phyloP scores from a whole-genome alignment of 2,329 filamentous ascomycete species.

The Rhynchosporium graminicola region DNA sequence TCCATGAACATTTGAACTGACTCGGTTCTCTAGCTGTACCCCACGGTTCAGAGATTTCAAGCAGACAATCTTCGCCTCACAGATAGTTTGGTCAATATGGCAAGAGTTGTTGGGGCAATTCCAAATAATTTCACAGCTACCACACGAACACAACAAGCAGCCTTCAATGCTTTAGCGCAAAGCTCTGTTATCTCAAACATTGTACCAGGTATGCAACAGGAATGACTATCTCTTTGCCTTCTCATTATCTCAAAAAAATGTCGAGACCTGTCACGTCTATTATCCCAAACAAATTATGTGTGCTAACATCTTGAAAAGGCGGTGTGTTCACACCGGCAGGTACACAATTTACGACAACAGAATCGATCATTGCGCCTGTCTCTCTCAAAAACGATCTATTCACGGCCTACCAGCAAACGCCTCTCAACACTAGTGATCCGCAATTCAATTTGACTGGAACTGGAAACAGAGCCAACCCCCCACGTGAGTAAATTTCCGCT shows the following conservation, averaged over 20 bases:
- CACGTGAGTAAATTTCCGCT: no score
- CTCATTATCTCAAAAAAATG: no score
- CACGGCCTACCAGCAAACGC: constrained; percentile 1
- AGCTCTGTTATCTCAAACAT: not conserved
- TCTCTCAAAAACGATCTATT: constrained; percentile 7
- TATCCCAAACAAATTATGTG: no score
- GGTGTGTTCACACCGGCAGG: not conserved
- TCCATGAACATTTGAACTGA: not conserved
- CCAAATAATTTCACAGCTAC: not conserved
- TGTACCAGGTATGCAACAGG: not conserved
- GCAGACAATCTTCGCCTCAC: constrained; percentile 6
- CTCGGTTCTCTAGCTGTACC: not conserved
- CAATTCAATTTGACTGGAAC: constrained; percentile 7
- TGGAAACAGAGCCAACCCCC: not conserved
- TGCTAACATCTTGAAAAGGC: no score
- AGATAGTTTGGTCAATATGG: constrained; percentile 11
- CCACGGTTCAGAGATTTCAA: constrained; percentile 2
- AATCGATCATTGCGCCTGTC: constrained; percentile 6
- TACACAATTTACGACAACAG: not conserved
- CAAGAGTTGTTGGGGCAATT: not conserved
- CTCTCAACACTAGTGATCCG: not conserved
- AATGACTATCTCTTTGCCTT: no score
- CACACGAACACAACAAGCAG: not conserved
- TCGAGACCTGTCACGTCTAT: no score
- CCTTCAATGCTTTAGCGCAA: not conserved